These are phyloP conservation scores for Escallonia rubra DNA, from an alignment of 129 eudicot species.

Conservation along the genomic window DNA sequence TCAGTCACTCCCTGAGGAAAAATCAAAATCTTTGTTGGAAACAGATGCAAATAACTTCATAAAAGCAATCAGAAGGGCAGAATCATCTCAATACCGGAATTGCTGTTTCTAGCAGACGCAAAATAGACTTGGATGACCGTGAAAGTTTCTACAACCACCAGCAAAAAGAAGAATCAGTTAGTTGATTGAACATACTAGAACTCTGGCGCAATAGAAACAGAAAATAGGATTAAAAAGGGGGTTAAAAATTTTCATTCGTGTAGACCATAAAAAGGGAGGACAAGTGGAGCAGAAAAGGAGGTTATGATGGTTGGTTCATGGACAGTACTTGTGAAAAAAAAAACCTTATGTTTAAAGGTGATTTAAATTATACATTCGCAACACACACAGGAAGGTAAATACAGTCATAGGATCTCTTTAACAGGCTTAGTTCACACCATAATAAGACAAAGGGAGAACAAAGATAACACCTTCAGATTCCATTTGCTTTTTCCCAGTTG, in stretches of 20 bases:
- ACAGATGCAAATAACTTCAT: neutral
- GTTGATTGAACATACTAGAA: neutral
- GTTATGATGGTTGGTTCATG: no score
- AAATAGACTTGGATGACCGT: slow-evolving; percentile 64
- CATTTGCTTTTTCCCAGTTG: slow-evolving; percentile 95
- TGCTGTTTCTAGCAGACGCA: slow-evolving; percentile 79
- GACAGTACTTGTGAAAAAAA: no score
- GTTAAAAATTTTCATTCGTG: no score
- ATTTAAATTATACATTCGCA: no score
- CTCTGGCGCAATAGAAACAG: no score
- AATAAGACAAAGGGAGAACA: slow-evolving; percentile 1
- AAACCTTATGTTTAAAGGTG: no score
- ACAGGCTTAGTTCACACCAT: neutral
- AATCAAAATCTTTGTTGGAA: slow-evolving; percentile 11
- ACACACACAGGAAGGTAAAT: no score
- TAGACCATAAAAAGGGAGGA: no score
- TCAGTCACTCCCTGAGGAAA: slow-evolving; percentile 88
- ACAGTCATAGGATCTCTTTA: no score
- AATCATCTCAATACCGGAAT: slow-evolving; percentile 63
- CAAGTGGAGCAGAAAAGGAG: no score
- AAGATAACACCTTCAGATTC: slow-evolving; percentile 76
- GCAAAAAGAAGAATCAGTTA: neutral
- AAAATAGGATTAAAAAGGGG: no score
- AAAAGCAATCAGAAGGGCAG: neutral
- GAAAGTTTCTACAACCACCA: slow-evolving; percentile 70